Conservation (phyloP, 192 early-diverging fungal genomes). For the Coemansia sp. region DNA sequence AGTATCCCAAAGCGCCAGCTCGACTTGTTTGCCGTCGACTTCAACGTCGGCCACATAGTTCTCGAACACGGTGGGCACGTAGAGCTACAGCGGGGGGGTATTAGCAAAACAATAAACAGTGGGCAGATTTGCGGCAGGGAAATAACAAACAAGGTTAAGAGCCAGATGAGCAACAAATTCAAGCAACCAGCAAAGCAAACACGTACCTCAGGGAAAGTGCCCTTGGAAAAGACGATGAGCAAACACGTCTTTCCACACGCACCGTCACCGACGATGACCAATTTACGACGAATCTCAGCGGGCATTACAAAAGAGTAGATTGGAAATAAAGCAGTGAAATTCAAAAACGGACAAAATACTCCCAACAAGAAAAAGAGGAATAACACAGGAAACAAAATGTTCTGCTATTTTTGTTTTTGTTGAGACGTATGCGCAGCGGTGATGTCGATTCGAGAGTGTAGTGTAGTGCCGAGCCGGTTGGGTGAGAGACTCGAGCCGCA, state of each 20-base stretch:
- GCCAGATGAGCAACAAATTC: not conserved
- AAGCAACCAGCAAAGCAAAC: not conserved
- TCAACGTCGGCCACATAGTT: conserved; percentile 89
- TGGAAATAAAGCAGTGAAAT: conserved; percentile 2
- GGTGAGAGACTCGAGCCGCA: not conserved
- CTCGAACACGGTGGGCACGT: conserved; percentile 94
- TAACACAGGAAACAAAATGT: conserved; percentile 1
- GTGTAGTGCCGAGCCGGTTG: conserved; percentile 2
- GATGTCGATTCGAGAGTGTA: not conserved
- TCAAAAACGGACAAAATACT: conserved; percentile 7
- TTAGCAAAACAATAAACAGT: not conserved
- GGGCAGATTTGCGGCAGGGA: not conserved
- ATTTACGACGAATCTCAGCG: conserved; percentile 61
- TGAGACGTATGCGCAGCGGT: not conserved
- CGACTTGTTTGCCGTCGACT: conserved; percentile 72
- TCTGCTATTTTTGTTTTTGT: not conserved
- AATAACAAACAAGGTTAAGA: not conserved
- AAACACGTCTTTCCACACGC: conserved; percentile 92
- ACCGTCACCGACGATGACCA: conserved; percentile 94
- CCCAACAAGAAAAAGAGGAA: conserved; percentile 12
- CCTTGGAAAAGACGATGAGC: conserved; percentile 80
- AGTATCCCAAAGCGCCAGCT: conserved; percentile 96
- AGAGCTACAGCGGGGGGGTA: conserved; percentile 21
- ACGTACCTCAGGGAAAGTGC: conserved; percentile 81
- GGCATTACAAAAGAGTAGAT: conserved; percentile 28